Percentiles rank a stretch among this genome's conserved stretches.
phyloP scores from a whole-genome alignment of 768 basidiomycete species.

The Lactarius hengduanensis region DNA sequence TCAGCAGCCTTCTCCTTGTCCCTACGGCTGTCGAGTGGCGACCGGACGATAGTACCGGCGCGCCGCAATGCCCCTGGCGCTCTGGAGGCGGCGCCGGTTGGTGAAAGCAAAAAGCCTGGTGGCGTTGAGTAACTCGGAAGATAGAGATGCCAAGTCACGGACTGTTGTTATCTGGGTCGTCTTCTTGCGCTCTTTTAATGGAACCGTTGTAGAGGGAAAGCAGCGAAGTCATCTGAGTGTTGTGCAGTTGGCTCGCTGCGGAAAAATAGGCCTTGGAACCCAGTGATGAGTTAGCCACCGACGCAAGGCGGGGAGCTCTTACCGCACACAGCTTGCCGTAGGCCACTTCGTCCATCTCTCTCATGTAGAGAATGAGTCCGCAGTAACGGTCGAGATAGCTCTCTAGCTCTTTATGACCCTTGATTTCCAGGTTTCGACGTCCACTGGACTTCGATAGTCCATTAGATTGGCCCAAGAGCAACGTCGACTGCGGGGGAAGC shows the following conservation, averaged over 20 bases:
- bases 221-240: conserved; percentile 73
- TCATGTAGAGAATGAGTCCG: conserved; percentile 87
- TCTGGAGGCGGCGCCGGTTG: conserved; percentile 45
- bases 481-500: conserved; percentile 51
- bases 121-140: not conserved
- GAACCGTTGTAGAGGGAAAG: conserved; percentile 55
- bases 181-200: conserved; percentile 74
- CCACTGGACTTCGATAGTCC: conserved; percentile 50
- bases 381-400: conserved; percentile 83
- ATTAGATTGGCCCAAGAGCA: conserved; percentile 61
- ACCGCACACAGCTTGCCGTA: conserved; percentile 92
- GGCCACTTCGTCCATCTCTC: conserved; percentile 90
- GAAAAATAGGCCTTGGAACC: conserved; percentile 81
- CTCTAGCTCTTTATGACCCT: conserved; percentile 73
- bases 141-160: not conserved
- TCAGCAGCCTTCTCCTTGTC: conserved; percentile 57
- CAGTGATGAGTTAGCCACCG: not conserved
- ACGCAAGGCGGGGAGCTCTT: conserved; percentile 33
- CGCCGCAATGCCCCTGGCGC: conserved; percentile 66
- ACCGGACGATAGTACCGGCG: conserved; percentile 82
- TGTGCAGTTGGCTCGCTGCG: conserved; percentile 78
- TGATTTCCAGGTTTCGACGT: conserved; percentile 47
- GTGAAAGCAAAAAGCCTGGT: conserved; percentile 33
- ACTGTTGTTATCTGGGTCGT: conserved; percentile 51
- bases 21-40: conserved; percentile 57